These are phyloP conservation scores for Naegleria lovaniensis DNA, from an alignment of 208 protist species.

Conservation along the genomic window DNA sequence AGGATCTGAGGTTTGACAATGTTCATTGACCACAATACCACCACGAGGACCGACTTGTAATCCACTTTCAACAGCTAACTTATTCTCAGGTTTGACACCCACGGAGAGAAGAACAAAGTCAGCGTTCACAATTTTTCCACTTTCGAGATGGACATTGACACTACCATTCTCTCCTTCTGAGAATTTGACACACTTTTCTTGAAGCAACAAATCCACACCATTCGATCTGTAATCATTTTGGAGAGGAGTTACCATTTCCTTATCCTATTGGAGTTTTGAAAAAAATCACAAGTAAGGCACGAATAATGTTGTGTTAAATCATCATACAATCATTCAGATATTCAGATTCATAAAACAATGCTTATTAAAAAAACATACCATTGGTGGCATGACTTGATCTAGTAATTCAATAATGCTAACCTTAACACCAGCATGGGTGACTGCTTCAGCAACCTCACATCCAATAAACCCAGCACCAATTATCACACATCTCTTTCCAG, in stretches of 20 bases:
- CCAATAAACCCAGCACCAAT: slow-evolving; percentile 54
- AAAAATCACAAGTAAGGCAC: no score
- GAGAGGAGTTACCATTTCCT: slow-evolving; percentile 45
- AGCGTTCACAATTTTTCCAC: neutral
- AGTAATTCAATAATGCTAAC: slow-evolving; percentile 48
- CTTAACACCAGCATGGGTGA: slow-evolving; percentile 34
- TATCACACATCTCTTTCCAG: slow-evolving; percentile 27
- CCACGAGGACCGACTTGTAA: slow-evolving; percentile 33
- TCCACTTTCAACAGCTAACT: slow-evolving; percentile 42
- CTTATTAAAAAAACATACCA: neutral
- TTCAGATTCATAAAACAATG: no score
- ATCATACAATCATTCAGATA: no score
- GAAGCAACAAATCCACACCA: slow-evolving; percentile 41
- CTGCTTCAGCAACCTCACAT: slow-evolving; percentile 51
- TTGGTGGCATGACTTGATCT: slow-evolving; percentile 46
- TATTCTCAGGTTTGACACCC: slow-evolving; percentile 49
- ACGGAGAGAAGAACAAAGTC: slow-evolving; percentile 48
- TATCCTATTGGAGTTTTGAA: no score
- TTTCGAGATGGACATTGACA: neutral
- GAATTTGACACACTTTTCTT: slow-evolving; percentile 33
- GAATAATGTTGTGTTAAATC: no score
- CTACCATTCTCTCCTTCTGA: neutral
- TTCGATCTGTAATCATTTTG: slow-evolving; percentile 25
- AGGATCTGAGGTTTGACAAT: slow-evolving; percentile 44
- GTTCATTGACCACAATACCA: slow-evolving; percentile 44